Conservation (phyloP, 352 stramenopile species). For the Phytophthora capsici region DNA sequence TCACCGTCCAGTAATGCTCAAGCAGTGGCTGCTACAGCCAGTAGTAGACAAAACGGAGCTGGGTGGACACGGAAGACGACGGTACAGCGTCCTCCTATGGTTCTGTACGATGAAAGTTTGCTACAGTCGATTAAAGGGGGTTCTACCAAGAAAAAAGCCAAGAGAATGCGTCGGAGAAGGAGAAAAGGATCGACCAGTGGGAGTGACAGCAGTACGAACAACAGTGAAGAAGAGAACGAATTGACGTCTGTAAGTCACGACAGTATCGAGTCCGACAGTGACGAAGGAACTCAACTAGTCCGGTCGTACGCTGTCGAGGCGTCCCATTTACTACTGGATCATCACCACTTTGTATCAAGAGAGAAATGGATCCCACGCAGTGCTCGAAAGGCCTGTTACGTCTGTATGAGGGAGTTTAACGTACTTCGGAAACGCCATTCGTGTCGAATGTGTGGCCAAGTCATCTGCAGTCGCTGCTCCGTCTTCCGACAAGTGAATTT, state of each 20-base stretch:
- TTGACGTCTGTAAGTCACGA: constrained; percentile 7
- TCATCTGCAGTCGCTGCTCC: constrained; percentile 81
- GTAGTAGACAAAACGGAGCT: constrained; percentile 19
- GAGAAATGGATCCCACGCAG: constrained; percentile 63
- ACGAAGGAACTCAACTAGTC: constrained; percentile 8
- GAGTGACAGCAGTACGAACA: constrained; percentile 28
- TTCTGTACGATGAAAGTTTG: constrained; percentile 40
- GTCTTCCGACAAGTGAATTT: constrained; percentile 73
- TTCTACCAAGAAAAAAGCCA: constrained; percentile 29
- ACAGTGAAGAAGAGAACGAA: constrained; percentile 30
- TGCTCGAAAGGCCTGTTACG: constrained; percentile 56
- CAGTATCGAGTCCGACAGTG: constrained; percentile 19
- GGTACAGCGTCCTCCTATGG: constrained; percentile 23
- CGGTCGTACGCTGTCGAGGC: constrained; percentile 7
- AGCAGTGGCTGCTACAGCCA: constrained; percentile 11
- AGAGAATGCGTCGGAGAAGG: constrained; percentile 18
- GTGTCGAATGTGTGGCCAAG: constrained; percentile 84
- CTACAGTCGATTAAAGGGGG: constrained; percentile 9
- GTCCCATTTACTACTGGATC: constrained; percentile 58
- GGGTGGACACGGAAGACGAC: not conserved
- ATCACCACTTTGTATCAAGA: constrained; percentile 61
- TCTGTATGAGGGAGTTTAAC: constrained; percentile 77
- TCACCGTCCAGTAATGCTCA: constrained; percentile 34
- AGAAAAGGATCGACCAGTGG: constrained; percentile 15
- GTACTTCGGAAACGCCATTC: constrained; percentile 76